Evolutionary conservation across 805 yeast genomes (phyloP).

Genomic region (Starmerella floris): DNA sequence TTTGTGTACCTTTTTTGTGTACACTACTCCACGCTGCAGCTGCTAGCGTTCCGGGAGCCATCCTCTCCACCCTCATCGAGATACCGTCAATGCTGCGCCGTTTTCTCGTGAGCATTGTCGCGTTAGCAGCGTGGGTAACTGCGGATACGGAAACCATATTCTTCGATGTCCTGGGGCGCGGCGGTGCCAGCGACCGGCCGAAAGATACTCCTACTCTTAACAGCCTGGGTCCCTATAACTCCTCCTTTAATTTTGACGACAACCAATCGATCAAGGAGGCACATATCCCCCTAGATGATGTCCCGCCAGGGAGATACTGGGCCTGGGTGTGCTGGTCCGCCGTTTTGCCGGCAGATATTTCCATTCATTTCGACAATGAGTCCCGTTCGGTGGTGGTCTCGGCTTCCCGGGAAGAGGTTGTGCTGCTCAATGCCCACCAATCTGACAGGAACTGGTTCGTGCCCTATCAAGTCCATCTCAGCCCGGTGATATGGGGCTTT

Average conservation of each 20-base stretch:
- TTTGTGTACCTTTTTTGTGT: too few relatives aligned
- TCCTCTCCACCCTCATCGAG: too few relatives aligned
- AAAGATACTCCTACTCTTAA: too few relatives aligned
- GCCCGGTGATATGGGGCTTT: conserved; percentile 7
- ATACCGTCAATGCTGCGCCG: too few relatives aligned
- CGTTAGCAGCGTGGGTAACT: too few relatives aligned
- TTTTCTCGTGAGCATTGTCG: too few relatives aligned
- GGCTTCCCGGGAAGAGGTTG: conserved; percentile 10
- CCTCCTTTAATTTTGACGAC: neutral
- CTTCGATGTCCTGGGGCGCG: too few relatives aligned
- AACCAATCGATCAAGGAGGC: neutral
- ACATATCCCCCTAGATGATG: too few relatives aligned
- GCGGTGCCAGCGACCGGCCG: too few relatives aligned
- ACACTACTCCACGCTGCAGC: too few relatives aligned
- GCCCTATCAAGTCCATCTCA: conserved; percentile 10
- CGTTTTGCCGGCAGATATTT: conserved; percentile 23
- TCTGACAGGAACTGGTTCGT: neutral
- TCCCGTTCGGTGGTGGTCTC: conserved; percentile 1
- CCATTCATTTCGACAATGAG: conserved; percentile 14
- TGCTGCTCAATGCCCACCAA: neutral
- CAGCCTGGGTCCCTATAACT: neutral
- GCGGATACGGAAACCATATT: too few relatives aligned
- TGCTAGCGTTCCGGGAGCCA: too few relatives aligned
- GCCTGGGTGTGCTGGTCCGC: conserved; percentile 30
- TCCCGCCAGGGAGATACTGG: conserved; percentile 23